phyloP scores from a whole-genome alignment of 148 eudicot genomes.

The Oxyria digyna region DNA sequence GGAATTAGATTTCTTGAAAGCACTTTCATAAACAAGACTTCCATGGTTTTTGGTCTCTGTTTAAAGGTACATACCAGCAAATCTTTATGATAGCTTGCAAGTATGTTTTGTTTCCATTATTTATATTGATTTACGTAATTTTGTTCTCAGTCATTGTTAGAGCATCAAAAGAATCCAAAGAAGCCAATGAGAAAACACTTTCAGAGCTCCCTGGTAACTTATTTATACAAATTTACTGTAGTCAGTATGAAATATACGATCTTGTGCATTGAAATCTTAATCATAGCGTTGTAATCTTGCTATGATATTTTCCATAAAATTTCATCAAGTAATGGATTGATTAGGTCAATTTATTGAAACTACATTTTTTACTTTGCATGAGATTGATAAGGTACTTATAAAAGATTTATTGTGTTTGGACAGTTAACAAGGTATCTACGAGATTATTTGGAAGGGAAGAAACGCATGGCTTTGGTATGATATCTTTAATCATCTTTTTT shows the following conservation, averaged over 20 bases:
- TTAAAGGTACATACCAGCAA: slow-evolving; percentile 46
- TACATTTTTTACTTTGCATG: neutral
- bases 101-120: neutral
- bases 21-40: slow-evolving; percentile 89
- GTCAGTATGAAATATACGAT: neutral
- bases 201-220: slow-evolving; percentile 58
- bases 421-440: slow-evolving; percentile 82
- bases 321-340: neutral
- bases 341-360: neutral
- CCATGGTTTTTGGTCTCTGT: slow-evolving; percentile 90
- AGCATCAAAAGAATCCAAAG: slow-evolving; percentile 88
- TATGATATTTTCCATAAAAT: neutral
- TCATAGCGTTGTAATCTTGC: neutral
- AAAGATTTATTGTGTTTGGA: neutral
- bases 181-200: slow-evolving; percentile 85
- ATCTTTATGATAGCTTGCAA: neutral
- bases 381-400: neutral
- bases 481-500: neutral
- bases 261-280: neutral
- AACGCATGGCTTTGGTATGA: slow-evolving; percentile 85
- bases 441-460: slow-evolving; percentile 85
- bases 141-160: slow-evolving; percentile 58
- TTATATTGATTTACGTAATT: neutral
- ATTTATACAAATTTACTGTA: neutral
- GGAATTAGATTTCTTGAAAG: slow-evolving; percentile 78